These are phyloP conservation scores for Hericium rajendrae DNA, from an alignment of 768 basidiomycete species.

Conservation along the genomic window DNA sequence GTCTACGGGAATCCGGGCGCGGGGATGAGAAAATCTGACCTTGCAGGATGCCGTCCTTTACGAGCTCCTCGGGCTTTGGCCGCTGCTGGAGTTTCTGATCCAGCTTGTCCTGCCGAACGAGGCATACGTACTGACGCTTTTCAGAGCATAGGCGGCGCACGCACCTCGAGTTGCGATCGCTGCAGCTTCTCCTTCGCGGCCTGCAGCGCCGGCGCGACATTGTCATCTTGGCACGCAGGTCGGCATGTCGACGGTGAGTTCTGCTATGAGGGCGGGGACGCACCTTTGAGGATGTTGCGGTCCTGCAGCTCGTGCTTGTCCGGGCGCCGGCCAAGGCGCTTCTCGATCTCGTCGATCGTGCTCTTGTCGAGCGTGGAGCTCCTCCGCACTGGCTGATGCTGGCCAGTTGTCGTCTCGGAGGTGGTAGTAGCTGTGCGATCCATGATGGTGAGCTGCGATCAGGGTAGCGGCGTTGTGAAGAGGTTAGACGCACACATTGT, in stretches of 20 bases:
- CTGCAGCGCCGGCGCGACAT: constrained; percentile 49
- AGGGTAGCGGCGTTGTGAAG: too few species aligned
- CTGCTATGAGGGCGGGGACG: constrained; percentile 2
- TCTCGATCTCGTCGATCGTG: constrained; percentile 40
- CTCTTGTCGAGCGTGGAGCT: constrained; percentile 23
- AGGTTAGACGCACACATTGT: too few species aligned
- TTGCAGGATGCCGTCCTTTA: constrained; percentile 53
- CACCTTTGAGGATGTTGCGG: constrained; percentile 63
- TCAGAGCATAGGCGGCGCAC: constrained; percentile 9
- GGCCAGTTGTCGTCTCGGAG: background rate
- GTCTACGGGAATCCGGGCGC: background rate
- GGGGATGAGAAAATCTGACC: constrained; percentile 20
- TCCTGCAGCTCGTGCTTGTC: constrained; percentile 55
- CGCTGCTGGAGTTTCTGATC: constrained; percentile 49
- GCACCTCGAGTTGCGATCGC: constrained; percentile 54
- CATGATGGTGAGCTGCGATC: background rate
- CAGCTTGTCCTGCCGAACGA: constrained; percentile 42
- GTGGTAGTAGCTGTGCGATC: background rate
- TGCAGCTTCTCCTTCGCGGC: constrained; percentile 52
- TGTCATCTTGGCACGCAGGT: constrained; percentile 38
- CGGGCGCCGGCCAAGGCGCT: constrained; percentile 41
- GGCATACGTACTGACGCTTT: background rate
- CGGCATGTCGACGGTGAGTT: background rate
- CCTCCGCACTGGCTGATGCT: background rate
- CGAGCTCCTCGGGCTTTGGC: constrained; percentile 51